Evolutionary conservation across 768 basidiomycete genomes (phyloP).

Genomic region (Phlebiopsis gigantea): DNA sequence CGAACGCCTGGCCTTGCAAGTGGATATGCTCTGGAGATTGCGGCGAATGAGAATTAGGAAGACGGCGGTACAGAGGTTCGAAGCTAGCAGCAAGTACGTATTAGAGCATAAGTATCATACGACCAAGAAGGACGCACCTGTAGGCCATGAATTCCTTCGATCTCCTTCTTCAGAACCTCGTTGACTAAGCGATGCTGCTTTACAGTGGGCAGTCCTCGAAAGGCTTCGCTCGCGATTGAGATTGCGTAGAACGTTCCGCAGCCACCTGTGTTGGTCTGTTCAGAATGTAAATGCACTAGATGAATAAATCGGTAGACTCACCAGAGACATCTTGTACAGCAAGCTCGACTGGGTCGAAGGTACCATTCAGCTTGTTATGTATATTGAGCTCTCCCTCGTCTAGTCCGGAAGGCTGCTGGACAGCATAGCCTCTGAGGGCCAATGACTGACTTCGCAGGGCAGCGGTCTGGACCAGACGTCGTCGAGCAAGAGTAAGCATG

Average conservation of each 20-base stretch:
- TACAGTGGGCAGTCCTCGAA: constrained; percentile 80
- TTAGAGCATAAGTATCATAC: not conserved
- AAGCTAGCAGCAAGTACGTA: constrained; percentile 10
- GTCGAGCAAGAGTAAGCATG: constrained; percentile 24
- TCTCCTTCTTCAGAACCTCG: constrained; percentile 80
- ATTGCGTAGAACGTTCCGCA: constrained; percentile 98
- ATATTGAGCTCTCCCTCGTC: constrained; percentile 69
- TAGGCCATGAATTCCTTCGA: constrained; percentile 87
- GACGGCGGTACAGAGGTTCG: constrained; percentile 17
- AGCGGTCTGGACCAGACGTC: constrained; percentile 11
- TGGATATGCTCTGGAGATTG: too few relatives aligned
- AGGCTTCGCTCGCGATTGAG: constrained; percentile 74
- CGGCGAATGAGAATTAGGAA: too few relatives aligned
- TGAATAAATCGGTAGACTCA: constrained; percentile 28
- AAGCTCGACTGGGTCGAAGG: constrained; percentile 75
- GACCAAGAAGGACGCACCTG: constrained; percentile 51
- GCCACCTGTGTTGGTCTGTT: constrained; percentile 53
- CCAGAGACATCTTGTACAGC: constrained; percentile 95
- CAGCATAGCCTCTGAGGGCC: constrained; percentile 13
- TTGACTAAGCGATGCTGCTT: constrained; percentile 95
- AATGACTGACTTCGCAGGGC: not conserved
- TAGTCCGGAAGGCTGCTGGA: constrained; percentile 19
- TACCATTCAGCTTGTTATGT: constrained; percentile 62
- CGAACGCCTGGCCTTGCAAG: too few relatives aligned
- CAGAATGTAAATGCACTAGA: not conserved